These are phyloP conservation scores for Saccharata proteae DNA, from an alignment of 2,329 filamentous ascomycete genomes.

Conservation along the genomic window DNA sequence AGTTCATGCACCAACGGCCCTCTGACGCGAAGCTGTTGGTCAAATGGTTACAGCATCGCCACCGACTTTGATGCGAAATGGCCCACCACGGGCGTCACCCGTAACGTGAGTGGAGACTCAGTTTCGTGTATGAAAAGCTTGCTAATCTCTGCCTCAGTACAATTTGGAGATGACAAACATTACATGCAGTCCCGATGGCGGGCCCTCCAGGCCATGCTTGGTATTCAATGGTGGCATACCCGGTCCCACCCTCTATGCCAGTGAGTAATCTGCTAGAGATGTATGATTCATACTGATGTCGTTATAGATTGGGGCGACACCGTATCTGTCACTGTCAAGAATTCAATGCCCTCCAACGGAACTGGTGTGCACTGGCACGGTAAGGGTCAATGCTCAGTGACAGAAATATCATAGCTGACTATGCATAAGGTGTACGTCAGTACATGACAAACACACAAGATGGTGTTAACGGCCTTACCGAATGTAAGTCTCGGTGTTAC, in stretches of 20 bases:
- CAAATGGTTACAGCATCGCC: constrained; percentile 29
- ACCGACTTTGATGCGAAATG: constrained; percentile 34
- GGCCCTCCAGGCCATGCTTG: constrained; percentile 17
- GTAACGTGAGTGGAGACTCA: constrained; percentile 18
- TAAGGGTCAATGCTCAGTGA: too few species aligned
- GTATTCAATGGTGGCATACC: constrained; percentile 44
- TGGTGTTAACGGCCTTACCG: constrained; percentile 39
- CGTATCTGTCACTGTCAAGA: constrained; percentile 27
- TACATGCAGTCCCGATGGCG: constrained; percentile 30
- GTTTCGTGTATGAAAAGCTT: constrained; percentile 17
- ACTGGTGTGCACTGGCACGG: constrained; percentile 42
- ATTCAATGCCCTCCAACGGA: constrained; percentile 31
- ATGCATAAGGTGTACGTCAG: constrained; percentile 33
- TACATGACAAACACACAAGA: constrained; percentile 30
- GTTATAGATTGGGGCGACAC: constrained; percentile 27
- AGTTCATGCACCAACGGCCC: constrained; percentile 26
- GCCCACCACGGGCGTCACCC: constrained; percentile 18
- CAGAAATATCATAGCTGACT: too few species aligned
- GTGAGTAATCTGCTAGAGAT: background rate
- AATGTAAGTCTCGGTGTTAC: constrained; percentile 43
- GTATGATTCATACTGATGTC: constrained; percentile 13
- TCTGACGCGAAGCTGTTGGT: constrained; percentile 28
- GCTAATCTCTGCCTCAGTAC: too few species aligned
- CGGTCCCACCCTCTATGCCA: constrained; percentile 35
- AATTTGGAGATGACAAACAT: constrained; percentile 29